phyloP scores from a whole-genome alignment of 2,329 filamentous ascomycete species.

The Aphanoascus verrucosus region DNA sequence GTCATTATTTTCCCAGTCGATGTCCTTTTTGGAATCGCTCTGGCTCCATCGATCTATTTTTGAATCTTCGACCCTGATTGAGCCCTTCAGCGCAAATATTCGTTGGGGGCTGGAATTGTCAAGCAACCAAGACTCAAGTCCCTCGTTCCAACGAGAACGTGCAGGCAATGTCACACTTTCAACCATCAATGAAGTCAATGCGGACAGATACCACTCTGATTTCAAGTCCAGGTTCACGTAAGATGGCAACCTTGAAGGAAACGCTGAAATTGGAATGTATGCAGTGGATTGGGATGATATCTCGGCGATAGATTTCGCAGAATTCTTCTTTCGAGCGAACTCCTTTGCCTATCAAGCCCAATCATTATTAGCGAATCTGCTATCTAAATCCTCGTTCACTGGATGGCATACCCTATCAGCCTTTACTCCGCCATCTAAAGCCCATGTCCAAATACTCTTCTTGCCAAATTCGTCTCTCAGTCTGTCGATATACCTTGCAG shows the following conservation, averaged over 20 bases:
- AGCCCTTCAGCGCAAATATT: slow-evolving; percentile 64
- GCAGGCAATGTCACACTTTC: slow-evolving; percentile 72
- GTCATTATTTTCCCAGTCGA: neutral
- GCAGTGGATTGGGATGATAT: slow-evolving; percentile 63
- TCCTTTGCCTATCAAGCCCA: slow-evolving; percentile 42
- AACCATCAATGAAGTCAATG: slow-evolving; percentile 61
- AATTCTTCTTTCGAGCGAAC: slow-evolving; percentile 58
- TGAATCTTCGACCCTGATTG: slow-evolving; percentile 33
- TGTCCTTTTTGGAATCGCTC: neutral
- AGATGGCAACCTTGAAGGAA: slow-evolving; percentile 45
- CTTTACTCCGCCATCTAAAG: slow-evolving; percentile 54
- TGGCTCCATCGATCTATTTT: slow-evolving; percentile 21
- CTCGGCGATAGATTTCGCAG: slow-evolving; percentile 58
- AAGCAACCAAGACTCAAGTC: slow-evolving; percentile 41
- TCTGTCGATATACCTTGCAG: slow-evolving; percentile 60
- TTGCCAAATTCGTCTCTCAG: slow-evolving; percentile 88
- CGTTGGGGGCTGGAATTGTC: slow-evolving; percentile 59
- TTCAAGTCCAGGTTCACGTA: slow-evolving; percentile 50
- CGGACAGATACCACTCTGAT: slow-evolving; percentile 72
- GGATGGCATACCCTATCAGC: slow-evolving; percentile 42
- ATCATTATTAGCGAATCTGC: slow-evolving; percentile 3
- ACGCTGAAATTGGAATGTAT: slow-evolving; percentile 62
- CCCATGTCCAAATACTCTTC: slow-evolving; percentile 77
- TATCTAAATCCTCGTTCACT: neutral
- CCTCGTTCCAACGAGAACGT: slow-evolving; percentile 38